Conservation (phyloP, 495 filamentous ascomycete genomes). For the Massariosphaeria phaeospora region DNA sequence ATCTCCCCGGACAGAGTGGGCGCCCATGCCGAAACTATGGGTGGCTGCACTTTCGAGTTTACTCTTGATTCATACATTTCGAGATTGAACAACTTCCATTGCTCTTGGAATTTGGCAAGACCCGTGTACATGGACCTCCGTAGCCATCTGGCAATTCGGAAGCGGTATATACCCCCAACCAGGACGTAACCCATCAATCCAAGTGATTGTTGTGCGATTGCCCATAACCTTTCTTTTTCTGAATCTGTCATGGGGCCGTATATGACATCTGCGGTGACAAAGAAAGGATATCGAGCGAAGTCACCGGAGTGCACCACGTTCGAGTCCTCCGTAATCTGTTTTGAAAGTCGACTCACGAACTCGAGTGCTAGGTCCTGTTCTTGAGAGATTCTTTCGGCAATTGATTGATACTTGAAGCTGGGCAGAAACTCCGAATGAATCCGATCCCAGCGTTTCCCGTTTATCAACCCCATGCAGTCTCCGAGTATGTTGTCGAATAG, state of each 20-base stretch:
- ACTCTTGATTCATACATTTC: background rate
- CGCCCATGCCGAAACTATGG: no score
- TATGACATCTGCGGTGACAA: background rate
- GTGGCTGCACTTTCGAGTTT: background rate
- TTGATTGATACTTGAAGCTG: no score
- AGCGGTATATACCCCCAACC: background rate
- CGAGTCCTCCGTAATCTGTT: no score
- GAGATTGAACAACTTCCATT: background rate
- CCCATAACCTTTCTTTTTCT: background rate
- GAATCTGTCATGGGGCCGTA: background rate
- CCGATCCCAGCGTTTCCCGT: slow-evolving; percentile 18
- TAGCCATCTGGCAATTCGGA: background rate
- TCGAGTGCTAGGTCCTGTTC: no score
- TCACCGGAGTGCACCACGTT: no score
- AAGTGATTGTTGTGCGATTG: background rate
- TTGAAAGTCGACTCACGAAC: no score
- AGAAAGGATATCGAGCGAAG: background rate
- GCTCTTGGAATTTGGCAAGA: background rate
- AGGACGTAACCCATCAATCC: background rate
- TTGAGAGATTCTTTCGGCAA: no score
- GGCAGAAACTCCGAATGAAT: no score
- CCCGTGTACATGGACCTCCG: background rate
- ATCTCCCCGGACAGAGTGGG: no score
- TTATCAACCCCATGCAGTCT: slow-evolving; percentile 41
- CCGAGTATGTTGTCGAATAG: slow-evolving; percentile 41